Percentiles rank a stretch among this genome's conserved stretches.
phyloP scores from a whole-genome alignment of 2,329 filamentous ascomycete genomes.

The Arthroderma sp. region DNA sequence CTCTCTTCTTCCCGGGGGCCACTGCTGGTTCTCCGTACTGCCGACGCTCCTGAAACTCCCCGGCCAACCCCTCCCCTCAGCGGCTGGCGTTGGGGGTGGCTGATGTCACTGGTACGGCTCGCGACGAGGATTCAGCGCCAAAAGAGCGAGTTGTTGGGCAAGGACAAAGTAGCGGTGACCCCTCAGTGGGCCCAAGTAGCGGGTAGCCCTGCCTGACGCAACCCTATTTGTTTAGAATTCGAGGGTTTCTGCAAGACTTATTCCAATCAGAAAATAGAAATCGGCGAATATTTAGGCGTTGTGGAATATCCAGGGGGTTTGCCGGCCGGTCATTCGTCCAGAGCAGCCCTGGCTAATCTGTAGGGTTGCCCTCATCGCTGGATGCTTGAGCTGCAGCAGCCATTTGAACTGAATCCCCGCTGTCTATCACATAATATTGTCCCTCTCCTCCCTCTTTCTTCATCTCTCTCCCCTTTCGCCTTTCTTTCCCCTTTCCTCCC shows the following conservation, averaged over 20 bases:
- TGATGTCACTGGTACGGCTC: slow-evolving; percentile 9
- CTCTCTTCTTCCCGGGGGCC: too few relatives aligned
- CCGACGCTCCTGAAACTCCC: background rate
- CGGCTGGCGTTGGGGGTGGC: background rate
- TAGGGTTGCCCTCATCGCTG: background rate
- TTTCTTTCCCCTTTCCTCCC: slow-evolving; percentile 17
- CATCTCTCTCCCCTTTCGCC: slow-evolving; percentile 13
- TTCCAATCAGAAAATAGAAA: slow-evolving; percentile 12
- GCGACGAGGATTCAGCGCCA: slow-evolving; percentile 6
- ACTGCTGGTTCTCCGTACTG: background rate
- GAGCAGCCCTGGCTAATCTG: background rate
- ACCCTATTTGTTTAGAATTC: slow-evolving; percentile 11
- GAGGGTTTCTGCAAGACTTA: background rate
- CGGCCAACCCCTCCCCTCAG: background rate
- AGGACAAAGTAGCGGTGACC: slow-evolving; percentile 15
- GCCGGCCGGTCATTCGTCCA: slow-evolving; percentile 10
- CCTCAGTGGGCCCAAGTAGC: slow-evolving; percentile 14
- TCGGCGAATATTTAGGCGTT: slow-evolving; percentile 5
- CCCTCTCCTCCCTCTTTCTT: slow-evolving; percentile 11
- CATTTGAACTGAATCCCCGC: slow-evolving; percentile 9
- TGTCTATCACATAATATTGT: slow-evolving; percentile 7
- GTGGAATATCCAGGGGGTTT: background rate
- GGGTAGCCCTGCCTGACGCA: slow-evolving; percentile 15
- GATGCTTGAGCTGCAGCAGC: slow-evolving; percentile 2
- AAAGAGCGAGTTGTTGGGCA: slow-evolving; percentile 9